Evolutionary conservation across 2,329 filamentous ascomycete species (phyloP).

Genomic region (Penicillium frequentans): DNA sequence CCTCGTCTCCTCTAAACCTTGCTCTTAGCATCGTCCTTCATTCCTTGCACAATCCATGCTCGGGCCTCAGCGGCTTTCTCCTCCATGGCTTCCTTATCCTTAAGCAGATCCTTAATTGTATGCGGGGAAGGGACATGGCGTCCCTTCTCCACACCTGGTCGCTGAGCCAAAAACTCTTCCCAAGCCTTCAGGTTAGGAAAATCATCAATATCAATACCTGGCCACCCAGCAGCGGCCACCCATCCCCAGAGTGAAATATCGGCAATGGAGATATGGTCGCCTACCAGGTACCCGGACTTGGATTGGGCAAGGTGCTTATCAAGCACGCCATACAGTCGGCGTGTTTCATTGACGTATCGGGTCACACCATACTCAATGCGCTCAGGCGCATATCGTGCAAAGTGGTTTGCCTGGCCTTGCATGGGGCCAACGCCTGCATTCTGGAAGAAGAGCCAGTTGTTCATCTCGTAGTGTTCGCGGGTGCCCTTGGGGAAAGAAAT

Average conservation of each 20-base stretch:
- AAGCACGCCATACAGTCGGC: conserved; percentile 76
- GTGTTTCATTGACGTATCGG: conserved; percentile 79
- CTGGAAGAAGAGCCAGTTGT: conserved; percentile 77
- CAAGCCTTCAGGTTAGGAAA: conserved; percentile 77
- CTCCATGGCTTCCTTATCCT: conserved; percentile 59
- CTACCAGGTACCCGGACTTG: conserved; percentile 53
- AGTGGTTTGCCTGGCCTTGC: conserved; percentile 85
- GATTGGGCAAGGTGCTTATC: conserved; percentile 65
- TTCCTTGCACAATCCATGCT: conserved; percentile 67
- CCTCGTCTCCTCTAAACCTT: conserved; percentile 9
- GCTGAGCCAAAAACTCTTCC: conserved; percentile 68
- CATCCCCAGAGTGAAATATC: conserved; percentile 82
- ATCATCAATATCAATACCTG: conserved; percentile 68
- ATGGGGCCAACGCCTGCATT: conserved; percentile 80
- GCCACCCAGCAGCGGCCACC: conserved; percentile 62
- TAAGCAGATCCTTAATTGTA: conserved; percentile 59
- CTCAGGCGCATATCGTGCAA: conserved; percentile 77
- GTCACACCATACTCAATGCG: conserved; percentile 80
- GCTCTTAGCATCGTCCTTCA: conserved; percentile 66
- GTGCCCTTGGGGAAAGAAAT: conserved; percentile 73
- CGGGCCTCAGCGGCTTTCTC: conserved; percentile 54
- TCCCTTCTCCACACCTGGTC: conserved; percentile 74
- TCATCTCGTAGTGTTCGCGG: conserved; percentile 75
- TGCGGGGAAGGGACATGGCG: conserved; percentile 69
- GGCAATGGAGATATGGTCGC: conserved; percentile 54